Evolutionary conservation across 768 basidiomycete genomes (phyloP), one percentile per base, ranked within the genome.

Genomic region (Tricholoma matsutake): DNA sequence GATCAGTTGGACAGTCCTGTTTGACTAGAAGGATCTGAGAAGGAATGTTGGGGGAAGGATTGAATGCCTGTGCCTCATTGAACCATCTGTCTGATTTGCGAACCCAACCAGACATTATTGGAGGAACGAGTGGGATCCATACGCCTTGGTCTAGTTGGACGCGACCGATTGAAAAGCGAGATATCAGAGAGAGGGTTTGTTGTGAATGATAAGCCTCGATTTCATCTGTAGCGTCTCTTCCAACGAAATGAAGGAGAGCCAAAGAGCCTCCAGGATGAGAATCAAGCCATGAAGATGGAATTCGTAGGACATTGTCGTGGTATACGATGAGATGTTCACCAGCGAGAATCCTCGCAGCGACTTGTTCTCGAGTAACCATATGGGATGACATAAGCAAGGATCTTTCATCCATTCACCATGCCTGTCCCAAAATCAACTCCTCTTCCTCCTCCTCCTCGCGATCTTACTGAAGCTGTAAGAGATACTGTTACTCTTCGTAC

Each of bases 221-320:
- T 73, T 99, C 97, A 76, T 96, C 91, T 0, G 92, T 85, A 0
- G 96, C 96, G 71, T 99, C 96, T 58, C 96, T 83, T 3, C 96
- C 97, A 43, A 98, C 87, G 68, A 95, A 98, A 75, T 99, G 97
- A 25, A 96, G 86, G 60, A 99, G 85, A 13, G 94, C 83, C 54
- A 98, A 87, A 4, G 84, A 73, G 39, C 96, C 95, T 45, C 97
- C 97, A 0, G 97, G 97, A 71, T 98, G 96, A 4, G 83, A 79
- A 4, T 82, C 75, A n/a, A 95, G 85, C 95, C 95, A 98, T 13
- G 78, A 72, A 10, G 78, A 73, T 6, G 93, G 85, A 13, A 94
- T 84, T 52, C 81, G 81, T 55, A 89, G 82, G 66, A 89, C 82
- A 59, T 80, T 76, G 67, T 79, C 79, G 69, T 81, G 75, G 78